phyloP scores from a whole-genome alignment of 2,329 filamentous ascomycete genomes.

The Colletotrichum plurivorum region DNA sequence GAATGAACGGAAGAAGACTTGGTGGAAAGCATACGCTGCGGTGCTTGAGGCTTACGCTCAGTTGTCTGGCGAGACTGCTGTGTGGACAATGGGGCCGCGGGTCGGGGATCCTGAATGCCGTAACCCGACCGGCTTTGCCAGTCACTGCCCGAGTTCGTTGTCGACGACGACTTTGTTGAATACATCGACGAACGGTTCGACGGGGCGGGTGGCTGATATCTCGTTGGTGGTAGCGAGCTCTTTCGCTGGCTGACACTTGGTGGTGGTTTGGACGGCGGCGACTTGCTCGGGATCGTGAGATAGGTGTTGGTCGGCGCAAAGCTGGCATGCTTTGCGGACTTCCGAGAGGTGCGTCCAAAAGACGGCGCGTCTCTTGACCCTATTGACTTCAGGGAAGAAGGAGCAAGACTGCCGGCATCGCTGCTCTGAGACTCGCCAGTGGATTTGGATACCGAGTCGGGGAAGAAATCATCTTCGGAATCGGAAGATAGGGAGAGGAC shows the following conservation, averaged over 20 bases:
- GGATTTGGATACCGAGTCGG: slow-evolving; percentile 48
- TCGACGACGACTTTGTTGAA: slow-evolving; percentile 55
- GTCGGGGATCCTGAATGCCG: slow-evolving; percentile 56
- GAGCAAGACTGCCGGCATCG: slow-evolving; percentile 29
- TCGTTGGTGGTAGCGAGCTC: slow-evolving; percentile 47
- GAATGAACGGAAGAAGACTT: slow-evolving; percentile 41
- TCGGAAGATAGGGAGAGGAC: slow-evolving; percentile 71
- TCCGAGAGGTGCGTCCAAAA: slow-evolving; percentile 47
- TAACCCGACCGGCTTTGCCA: slow-evolving; percentile 50
- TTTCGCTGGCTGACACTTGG: slow-evolving; percentile 44
- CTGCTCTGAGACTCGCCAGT: slow-evolving; percentile 39
- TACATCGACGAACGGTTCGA: slow-evolving; percentile 47
- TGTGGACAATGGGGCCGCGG: slow-evolving; percentile 53
- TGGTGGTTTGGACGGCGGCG: slow-evolving; percentile 42
- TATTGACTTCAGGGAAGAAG: slow-evolving; percentile 33
- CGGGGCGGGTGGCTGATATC: slow-evolving; percentile 37
- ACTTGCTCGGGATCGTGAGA: slow-evolving; percentile 55
- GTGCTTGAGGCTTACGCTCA: slow-evolving; percentile 6
- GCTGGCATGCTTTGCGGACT: slow-evolving; percentile 56
- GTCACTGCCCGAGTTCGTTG: slow-evolving; percentile 51
- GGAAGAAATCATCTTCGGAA: slow-evolving; percentile 64
- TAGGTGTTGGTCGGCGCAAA: slow-evolving; percentile 58
- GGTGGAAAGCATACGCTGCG: slow-evolving; percentile 24
- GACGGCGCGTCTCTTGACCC: slow-evolving; percentile 43
- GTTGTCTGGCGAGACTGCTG: background rate